Conservation (phyloP, 257 asterid species). For the Verbena officinalis region DNA sequence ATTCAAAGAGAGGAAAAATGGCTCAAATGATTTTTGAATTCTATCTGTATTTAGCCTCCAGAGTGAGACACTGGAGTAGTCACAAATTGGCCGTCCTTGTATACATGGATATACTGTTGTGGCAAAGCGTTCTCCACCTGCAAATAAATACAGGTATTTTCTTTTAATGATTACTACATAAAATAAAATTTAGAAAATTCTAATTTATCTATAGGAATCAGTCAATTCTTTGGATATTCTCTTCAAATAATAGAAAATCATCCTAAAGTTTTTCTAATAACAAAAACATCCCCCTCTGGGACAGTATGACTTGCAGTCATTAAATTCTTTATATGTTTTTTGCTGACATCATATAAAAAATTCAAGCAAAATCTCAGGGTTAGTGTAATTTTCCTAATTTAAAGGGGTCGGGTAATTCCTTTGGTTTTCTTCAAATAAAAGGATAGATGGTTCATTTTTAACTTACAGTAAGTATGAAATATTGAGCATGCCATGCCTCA, state of each 20-base stretch:
- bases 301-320: no score
- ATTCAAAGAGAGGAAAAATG: constrained; percentile 24
- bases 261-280: no score
- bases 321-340: no score
- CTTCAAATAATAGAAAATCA: no score
- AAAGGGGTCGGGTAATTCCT: no score
- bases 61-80: constrained; percentile 94
- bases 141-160: no score
- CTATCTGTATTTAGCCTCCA: constrained; percentile 55
- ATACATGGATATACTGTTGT: constrained; percentile 76
- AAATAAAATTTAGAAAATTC: background rate
- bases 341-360: no score
- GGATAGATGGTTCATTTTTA: background rate
- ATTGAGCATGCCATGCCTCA: constrained; percentile 15
- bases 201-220: background rate
- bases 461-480: background rate
- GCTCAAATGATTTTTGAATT: constrained; percentile 3
- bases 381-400: no score
- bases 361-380: no score
- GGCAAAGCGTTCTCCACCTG: constrained; percentile 95
- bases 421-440: no score
- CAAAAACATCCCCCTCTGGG: no score
- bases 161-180: background rate
- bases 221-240: background rate
- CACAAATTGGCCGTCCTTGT: constrained; percentile 77